Conservation (phyloP, 352 stramenopile species). For the Globisporangium paroecandrum region DNA sequence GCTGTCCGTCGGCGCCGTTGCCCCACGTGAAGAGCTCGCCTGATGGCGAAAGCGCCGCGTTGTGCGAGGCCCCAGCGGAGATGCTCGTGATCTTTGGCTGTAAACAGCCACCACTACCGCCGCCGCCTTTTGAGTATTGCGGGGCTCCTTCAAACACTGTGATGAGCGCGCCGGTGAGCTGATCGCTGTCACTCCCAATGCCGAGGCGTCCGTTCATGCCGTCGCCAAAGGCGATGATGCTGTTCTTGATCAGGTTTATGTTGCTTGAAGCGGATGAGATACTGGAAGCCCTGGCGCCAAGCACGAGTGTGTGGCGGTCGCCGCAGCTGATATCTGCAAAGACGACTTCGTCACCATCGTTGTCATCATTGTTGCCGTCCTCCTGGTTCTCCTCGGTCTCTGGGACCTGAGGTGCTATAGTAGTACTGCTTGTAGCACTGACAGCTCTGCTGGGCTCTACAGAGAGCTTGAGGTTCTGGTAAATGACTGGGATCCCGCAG, state of each 20-base stretch:
- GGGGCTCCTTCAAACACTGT: conserved; percentile 24
- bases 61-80: conserved; percentile 47
- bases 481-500: conserved; percentile 12
- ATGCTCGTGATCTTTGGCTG: conserved; percentile 40
- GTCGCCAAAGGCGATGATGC: conserved; percentile 65
- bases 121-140: not conserved
- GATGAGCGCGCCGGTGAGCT: conserved; percentile 36
- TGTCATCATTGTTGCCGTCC: conserved; percentile 16
- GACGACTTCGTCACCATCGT: conserved; percentile 25
- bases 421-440: not conserved
- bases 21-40: conserved; percentile 72
- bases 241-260: conserved; percentile 22
- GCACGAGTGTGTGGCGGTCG: conserved; percentile 58
- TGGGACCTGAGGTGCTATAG: not conserved
- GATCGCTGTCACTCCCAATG: conserved; percentile 48
- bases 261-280: not conserved
- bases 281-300: conserved; percentile 19
- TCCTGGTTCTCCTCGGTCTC: conserved; percentile 3
- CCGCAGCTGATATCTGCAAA: conserved; percentile 68
- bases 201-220: conserved; percentile 66
- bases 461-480: not conserved
- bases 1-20: conserved; percentile 48
- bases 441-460: not conserved
- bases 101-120: not conserved
- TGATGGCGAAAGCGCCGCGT: conserved; percentile 36